phyloP scores from a whole-genome alignment of 2,329 filamentous ascomycete species.

The Knoxdaviesia capensis region DNA sequence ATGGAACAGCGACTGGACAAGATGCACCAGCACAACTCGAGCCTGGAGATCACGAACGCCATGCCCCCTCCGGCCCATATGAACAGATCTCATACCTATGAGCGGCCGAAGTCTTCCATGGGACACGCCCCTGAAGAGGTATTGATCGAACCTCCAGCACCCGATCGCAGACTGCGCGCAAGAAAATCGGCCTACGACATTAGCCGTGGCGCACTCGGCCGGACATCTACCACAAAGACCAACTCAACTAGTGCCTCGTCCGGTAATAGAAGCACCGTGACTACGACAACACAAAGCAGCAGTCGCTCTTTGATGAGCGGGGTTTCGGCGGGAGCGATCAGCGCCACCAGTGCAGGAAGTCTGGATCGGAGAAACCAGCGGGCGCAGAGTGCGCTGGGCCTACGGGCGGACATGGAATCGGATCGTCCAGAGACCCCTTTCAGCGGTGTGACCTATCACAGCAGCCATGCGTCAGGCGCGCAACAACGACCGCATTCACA shows the following conservation, averaged over 20 bases:
- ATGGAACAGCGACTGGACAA: conserved; percentile 71
- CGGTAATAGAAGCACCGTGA: conserved; percentile 50
- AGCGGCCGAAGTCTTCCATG: conserved; percentile 39
- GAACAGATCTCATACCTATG: conserved; percentile 25
- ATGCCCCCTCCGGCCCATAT: conserved; percentile 43
- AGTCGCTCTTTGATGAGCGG: conserved; percentile 87
- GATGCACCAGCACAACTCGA: conserved; percentile 42
- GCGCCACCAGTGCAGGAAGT: conserved; percentile 87
- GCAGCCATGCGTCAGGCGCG: conserved; percentile 54
- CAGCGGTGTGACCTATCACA: conserved; percentile 75
- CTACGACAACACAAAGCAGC: conserved; percentile 57
- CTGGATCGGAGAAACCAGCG: conserved; percentile 55
- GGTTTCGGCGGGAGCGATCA: conserved; percentile 72
- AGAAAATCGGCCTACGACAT: conserved; percentile 68
- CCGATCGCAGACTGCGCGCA: conserved; percentile 25
- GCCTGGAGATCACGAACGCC: conserved; percentile 22
- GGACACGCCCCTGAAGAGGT: conserved; percentile 15
- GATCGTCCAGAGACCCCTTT: conserved; percentile 43
- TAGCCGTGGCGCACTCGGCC: conserved; percentile 44
- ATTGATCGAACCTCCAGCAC: not conserved
- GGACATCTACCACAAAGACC: conserved; percentile 78
- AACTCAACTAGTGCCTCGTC: conserved; percentile 62
- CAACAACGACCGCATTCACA: conserved; percentile 39
- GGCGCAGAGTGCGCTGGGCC: conserved; percentile 44
- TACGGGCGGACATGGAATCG: conserved; percentile 27